A percentile compares a stretch with the other conserved stretches of the same genome.
phyloP scores from a whole-genome alignment of 306 rosid species.

The Ammopiptanthus mongolicus region DNA sequence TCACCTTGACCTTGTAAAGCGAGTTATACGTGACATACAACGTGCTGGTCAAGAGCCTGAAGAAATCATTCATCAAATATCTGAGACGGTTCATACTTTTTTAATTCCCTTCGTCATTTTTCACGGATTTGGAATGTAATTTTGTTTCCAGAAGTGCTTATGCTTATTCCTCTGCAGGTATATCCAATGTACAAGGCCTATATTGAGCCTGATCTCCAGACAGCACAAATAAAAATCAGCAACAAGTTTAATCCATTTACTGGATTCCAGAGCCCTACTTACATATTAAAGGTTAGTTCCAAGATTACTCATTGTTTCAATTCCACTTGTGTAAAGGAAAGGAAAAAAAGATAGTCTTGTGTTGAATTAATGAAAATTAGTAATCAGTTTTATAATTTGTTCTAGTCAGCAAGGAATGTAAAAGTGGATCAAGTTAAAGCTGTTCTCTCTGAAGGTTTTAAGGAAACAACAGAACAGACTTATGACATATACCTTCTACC shows the following conservation, averaged over 20 bases:
- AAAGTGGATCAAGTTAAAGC: conserved; percentile 65
- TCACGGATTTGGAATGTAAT: neutral
- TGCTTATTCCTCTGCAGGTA: conserved; percentile 52
- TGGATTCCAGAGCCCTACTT: conserved; percentile 95
- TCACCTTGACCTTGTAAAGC: conserved; percentile 96
- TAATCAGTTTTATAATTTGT: conserved; percentile 23
- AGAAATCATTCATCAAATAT: conserved; percentile 98
- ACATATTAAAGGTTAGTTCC: conserved; percentile 75
- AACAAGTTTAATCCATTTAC: conserved; percentile 97
- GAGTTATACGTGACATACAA: conserved; percentile 94
- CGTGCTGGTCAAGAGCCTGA: conserved; percentile 99
- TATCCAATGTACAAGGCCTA: conserved; percentile 99
- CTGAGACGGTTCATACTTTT: conserved; percentile 69
- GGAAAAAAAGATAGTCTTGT: neutral
- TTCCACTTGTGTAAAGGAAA: neutral
- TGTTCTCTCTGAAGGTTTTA: conserved; percentile 62
- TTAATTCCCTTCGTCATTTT: conserved; percentile 16
- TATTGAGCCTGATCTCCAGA: conserved; percentile 95
- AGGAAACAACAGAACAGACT: conserved; percentile 75
- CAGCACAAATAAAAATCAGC: conserved; percentile 87
- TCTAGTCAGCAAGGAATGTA: conserved; percentile 79
- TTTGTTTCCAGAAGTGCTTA: conserved; percentile 25
- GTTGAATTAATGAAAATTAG: neutral
- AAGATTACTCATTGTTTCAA: neutral
- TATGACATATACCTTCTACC: conserved; percentile 97